Evolutionary conservation across 306 rosid genomes (phyloP).

Genomic region (Arachis stenosperma): DNA sequence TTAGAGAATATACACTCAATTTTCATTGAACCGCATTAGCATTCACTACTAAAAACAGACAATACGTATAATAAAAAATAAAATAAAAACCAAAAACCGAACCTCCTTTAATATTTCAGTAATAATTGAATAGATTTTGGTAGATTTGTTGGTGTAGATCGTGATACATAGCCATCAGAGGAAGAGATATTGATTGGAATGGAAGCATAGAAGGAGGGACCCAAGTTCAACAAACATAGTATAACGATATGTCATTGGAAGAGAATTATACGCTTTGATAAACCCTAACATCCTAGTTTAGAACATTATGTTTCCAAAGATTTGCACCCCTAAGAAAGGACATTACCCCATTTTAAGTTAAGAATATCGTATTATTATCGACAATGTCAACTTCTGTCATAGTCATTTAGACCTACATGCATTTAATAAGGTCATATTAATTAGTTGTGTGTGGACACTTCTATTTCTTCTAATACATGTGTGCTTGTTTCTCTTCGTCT

Average conservation of each 20-base stretch:
- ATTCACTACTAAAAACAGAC: too few relatives aligned
- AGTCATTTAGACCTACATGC: background rate
- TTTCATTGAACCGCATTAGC: too few relatives aligned
- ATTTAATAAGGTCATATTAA: background rate
- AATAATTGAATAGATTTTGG: background rate
- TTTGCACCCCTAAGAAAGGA: constrained; percentile 27
- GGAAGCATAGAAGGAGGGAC: background rate
- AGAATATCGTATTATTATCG: background rate
- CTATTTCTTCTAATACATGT: background rate
- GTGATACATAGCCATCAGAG: background rate
- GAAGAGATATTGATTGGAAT: constrained; percentile 4
- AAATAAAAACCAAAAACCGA: too few relatives aligned
- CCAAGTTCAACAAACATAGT: background rate
- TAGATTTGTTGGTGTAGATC: background rate
- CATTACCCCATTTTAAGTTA: background rate
- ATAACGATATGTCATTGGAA: background rate
- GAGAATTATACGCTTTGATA: background rate
- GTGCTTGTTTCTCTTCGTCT: background rate
- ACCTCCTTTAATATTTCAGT: too few relatives aligned
- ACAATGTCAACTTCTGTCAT: background rate
- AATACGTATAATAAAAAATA: too few relatives aligned
- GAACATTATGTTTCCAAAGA: background rate
- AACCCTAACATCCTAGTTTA: background rate
- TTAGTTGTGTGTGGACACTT: background rate
- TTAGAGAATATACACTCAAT: too few relatives aligned